Percentiles rank a stretch among this genome's conserved stretches.
These are phyloP conservation scores for Dioscorea cayenensis DNA, from an alignment of 116 monocot genomes.

Conservation along the genomic window DNA sequence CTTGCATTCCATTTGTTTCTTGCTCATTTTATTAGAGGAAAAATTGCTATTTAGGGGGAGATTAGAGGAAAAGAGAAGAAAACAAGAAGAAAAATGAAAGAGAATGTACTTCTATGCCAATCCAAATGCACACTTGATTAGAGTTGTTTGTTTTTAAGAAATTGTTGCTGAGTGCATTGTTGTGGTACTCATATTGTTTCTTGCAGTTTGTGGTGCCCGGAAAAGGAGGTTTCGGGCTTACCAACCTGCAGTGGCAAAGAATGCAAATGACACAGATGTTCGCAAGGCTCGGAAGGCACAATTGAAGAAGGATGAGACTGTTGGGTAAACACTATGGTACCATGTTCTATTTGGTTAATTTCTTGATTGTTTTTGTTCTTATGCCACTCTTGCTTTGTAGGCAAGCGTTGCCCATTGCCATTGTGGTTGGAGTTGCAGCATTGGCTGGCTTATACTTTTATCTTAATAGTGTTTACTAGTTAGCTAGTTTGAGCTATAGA, in stretches of 20 bases:
- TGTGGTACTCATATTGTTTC: background rate
- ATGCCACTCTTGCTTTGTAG: conserved; percentile 24
- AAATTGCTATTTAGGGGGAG: too few relatives aligned
- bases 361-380: background rate
- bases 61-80: too few relatives aligned
- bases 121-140: too few relatives aligned
- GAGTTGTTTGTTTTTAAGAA: too few relatives aligned
- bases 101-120: too few relatives aligned
- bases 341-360: background rate
- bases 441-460: conserved; percentile 84
- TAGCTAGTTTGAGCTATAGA: too few relatives aligned
- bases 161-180: background rate
- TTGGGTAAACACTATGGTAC: conserved; percentile 40
- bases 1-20: too few relatives aligned
- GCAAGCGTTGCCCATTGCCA: conserved; percentile 64
- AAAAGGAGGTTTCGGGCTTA: conserved; percentile 84
- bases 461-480: conserved; percentile 59
- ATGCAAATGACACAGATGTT: conserved; percentile 41
- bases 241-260: conserved; percentile 55
- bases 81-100: too few relatives aligned
- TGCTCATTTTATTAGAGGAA: too few relatives aligned
- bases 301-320: conserved; percentile 69
- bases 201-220: conserved; percentile 80
- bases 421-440: conserved; percentile 47
- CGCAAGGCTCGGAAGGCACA: conserved; percentile 77